These are phyloP conservation scores for Ogataea corticis DNA, from an alignment of 805 yeast species.

Conservation along the genomic window DNA sequence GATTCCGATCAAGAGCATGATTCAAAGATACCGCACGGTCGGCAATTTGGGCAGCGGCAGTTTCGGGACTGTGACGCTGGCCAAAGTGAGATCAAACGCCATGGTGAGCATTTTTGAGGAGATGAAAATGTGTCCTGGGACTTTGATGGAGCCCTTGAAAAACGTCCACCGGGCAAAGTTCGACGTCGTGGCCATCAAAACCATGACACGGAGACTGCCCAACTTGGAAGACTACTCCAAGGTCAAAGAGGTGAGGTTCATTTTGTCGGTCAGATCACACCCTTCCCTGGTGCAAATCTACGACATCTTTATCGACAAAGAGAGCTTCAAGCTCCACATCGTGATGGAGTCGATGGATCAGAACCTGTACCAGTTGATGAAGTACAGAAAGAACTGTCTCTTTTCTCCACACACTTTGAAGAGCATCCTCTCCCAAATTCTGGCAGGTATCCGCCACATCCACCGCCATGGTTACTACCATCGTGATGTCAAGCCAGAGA, in stretches of 20 bases:
- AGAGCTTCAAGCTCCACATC: slow-evolving; percentile 63
- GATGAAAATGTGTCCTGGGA: slow-evolving; percentile 35
- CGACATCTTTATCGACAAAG: slow-evolving; percentile 76
- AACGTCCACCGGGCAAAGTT: slow-evolving; percentile 17
- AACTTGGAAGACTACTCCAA: slow-evolving; percentile 55
- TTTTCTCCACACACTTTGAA: slow-evolving; percentile 62
- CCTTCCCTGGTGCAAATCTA: slow-evolving; percentile 68
- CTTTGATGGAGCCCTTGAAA: slow-evolving; percentile 50
- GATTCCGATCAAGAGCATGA: slow-evolving; percentile 44
- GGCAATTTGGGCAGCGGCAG: slow-evolving; percentile 70
- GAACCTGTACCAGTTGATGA: slow-evolving; percentile 76
- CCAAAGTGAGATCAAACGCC: slow-evolving; percentile 43
- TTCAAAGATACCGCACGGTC: slow-evolving; percentile 48
- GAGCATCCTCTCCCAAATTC: slow-evolving; percentile 68
- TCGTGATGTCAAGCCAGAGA: slow-evolving; percentile 93
- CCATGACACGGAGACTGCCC: slow-evolving; percentile 59
- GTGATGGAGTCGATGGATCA: slow-evolving; percentile 89
- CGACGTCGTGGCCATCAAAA: slow-evolving; percentile 73
- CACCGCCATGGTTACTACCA: slow-evolving; percentile 72
- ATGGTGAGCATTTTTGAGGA: slow-evolving; percentile 17
- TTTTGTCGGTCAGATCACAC: slow-evolving; percentile 68
- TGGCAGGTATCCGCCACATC: slow-evolving; percentile 79
- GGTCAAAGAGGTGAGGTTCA: slow-evolving; percentile 69
- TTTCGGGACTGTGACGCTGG: slow-evolving; percentile 70
- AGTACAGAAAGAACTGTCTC: slow-evolving; percentile 50